Percentiles rank a stretch among this genome's conserved stretches.
Evolutionary conservation across 78 protist species (phyloP).

Genomic region (Dictyostelium citrinum): DNA sequence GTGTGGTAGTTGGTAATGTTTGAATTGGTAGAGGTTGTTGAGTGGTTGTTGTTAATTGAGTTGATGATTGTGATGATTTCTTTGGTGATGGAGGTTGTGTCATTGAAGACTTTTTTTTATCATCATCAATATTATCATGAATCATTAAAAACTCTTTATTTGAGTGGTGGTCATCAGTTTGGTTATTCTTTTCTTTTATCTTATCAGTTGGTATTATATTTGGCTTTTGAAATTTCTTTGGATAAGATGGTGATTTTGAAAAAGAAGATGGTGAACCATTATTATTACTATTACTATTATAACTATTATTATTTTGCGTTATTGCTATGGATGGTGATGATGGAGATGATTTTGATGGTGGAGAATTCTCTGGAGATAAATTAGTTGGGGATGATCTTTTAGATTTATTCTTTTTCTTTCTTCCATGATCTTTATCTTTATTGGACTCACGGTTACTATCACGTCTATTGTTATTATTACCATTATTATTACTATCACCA

Average conservation of each 20-base stretch:
- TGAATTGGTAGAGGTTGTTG: background rate
- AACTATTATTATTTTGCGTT: background rate
- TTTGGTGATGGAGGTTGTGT: background rate
- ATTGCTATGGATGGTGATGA: background rate
- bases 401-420: background rate
- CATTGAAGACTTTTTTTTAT: background rate
- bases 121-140: background rate
- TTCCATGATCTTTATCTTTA: background rate
- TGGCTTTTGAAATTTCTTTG: slow-evolving; percentile 20
- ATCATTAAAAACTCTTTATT: background rate
- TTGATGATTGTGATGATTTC: background rate
- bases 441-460: background rate
- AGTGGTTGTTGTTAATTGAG: background rate
- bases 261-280: background rate
- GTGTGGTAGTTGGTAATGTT: background rate
- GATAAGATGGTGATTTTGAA: background rate
- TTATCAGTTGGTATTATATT: background rate
- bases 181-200: background rate
- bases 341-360: background rate
- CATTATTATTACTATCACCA: background rate
- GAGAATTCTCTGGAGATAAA: background rate
- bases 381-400: background rate
- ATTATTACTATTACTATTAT: background rate
- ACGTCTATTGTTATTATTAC: background rate
- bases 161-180: background rate